Evolutionary conservation across 495 filamentous ascomycete genomes (phyloP), one percentile per base, ranked within the genome.

Genomic region (Trichocladium antarcticum): DNA sequence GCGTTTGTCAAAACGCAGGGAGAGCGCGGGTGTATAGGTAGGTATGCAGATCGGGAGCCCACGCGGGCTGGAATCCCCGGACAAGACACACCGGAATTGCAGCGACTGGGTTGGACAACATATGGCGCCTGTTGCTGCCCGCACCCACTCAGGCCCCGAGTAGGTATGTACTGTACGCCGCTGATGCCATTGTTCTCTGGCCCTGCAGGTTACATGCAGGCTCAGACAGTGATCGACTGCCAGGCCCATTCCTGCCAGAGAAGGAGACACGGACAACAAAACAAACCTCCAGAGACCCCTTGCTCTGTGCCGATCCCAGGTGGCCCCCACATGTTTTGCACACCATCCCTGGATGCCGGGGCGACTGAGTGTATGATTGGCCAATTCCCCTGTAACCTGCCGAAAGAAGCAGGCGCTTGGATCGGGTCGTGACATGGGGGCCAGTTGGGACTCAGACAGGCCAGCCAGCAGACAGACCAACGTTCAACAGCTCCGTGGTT

Each of bases 321-420:
- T 27, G 24, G 24, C 24, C 24, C 24, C 24, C 24, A 27, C 24
- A 27, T 27, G 24, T 8, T 8, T 27, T 27, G 24, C 4, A 27
- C 24, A 27, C 24, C 24, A 27, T 8, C 31, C 21, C 27, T 38
- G n/a, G 20, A 9, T 19, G 22, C 16, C 3, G 41, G 15, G 5
- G 28, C 20, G 6, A 20, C 16, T 42, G 6, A 20, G 14, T 42
- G 38, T 24, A 32, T 58, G 56, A 58, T 61, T 58, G 59, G 59
- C 3, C 36, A 15, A 16, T 19, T 14, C 19, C 42, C 53, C 45
- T 45, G 50, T 53, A 37, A 61, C 59, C 56, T 61, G 56, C 59
- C 59, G 47, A 55, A 61, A 54, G 24, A 36, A 51, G 59, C 34
- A 58, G 53, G 57, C 29, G 44, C 22, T 43, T 11, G 31, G 41